Evolutionary conservation across 805 yeast species (phyloP), one percentile per base, ranked within the genome.

Genomic region (Maudiozyma pseudohumilis): DNA sequence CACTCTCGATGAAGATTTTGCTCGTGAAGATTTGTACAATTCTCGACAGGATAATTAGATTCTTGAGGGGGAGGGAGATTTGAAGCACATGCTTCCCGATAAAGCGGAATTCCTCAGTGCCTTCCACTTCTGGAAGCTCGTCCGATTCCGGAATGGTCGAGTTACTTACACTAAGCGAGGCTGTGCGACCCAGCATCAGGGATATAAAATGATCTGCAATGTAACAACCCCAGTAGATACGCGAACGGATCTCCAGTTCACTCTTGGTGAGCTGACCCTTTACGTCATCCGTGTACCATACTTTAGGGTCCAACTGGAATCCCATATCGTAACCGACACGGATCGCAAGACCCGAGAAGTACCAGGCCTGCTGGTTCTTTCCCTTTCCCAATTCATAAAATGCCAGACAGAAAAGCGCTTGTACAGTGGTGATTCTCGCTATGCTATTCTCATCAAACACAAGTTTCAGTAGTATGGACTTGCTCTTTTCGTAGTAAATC

Each of bases 201-300:
- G 79, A 70, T 25, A 76, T 72, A 46, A 76, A 72, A 50, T 75
- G 81, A 52, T 77, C 84, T 2, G 77, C 78, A 40, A 76, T 60
- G 52, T 70, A 77, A 35, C 77, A 69, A 3, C 83, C 83, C 84
- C 84, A 77, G 50, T 72, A 74, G 9, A 77, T 72, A 40, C 84
- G 60, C 35, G 75, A 68, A 40, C 80, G 63, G 38, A 77, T 74
- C 29, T 69, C 74, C 13, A 70, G 62, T 45, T 75, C 78, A 35
- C 75, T 64, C 23, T 68, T 64, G n/a, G 67, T 61, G 34, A 70
- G 52, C 27, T 59, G 58, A 33, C 50, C 52, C n/a, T 60, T 55
- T 15, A 55, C 55, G 24, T 56, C 62, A 10, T 53, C 59, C 7
- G 61, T 48, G 44, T 68, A 67, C 80, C 80, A 75, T n/a, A 69